Percentiles rank a stretch among this genome's conserved stretches.
phyloP scores from a whole-genome alignment of 257 asterid species.

The Oldenlandia corymbosa region DNA sequence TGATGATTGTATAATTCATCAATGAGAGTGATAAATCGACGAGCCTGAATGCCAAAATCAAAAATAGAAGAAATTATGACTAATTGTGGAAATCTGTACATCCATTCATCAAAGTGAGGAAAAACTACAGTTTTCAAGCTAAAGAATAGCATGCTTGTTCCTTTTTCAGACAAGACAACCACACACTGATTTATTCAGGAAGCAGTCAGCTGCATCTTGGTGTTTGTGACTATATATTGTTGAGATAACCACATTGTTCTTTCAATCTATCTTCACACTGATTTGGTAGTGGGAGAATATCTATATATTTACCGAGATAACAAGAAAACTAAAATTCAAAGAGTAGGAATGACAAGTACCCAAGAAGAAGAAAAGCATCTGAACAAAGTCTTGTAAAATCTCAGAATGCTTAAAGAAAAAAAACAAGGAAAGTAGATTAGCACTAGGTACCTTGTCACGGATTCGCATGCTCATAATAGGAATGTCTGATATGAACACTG shows the following conservation, averaged over 20 bases:
- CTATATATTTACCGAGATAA: too few relatives aligned
- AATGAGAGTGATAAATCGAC: slow-evolving; percentile 92
- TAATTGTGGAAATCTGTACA: neutral
- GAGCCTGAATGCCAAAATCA: slow-evolving; percentile 50
- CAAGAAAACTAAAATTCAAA: too few relatives aligned
- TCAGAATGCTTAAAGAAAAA: neutral
- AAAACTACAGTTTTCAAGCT: neutral
- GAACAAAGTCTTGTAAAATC: neutral
- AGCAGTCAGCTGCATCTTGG: neutral
- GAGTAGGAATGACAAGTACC: too few relatives aligned
- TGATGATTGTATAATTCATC: slow-evolving; percentile 96
- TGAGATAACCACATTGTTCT: neutral
- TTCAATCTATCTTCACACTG: too few relatives aligned
- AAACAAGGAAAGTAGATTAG: neutral
- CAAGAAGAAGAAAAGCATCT: neutral
- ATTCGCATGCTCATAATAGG: slow-evolving; percentile 96
- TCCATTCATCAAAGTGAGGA: neutral
- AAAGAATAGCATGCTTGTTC: neutral
- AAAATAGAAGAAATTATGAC: neutral
- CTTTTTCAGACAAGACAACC: neutral
- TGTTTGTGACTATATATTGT: neutral
- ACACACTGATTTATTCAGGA: neutral
- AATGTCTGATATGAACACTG: slow-evolving; percentile 77
- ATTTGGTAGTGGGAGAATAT: neutral
- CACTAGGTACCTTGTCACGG: slow-evolving; percentile 72